A percentile compares a stretch with the other conserved stretches of the same genome.
These are phyloP conservation scores for Saccharomycopsis sp. DNA, from an alignment of 805 yeast genomes.

Conservation along the genomic window DNA sequence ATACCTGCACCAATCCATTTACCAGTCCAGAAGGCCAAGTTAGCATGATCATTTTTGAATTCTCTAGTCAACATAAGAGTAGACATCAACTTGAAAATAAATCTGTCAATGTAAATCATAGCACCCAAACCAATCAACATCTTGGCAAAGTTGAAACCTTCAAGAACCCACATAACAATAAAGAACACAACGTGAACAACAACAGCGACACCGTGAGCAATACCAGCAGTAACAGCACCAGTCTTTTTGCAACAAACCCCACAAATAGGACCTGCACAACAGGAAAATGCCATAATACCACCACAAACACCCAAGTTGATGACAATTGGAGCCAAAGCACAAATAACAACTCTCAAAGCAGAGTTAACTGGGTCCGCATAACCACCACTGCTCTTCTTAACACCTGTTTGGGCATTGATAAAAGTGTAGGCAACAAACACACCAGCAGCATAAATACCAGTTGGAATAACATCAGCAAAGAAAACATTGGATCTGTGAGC, in stretches of 20 bases:
- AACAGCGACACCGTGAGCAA: conserved; percentile 47
- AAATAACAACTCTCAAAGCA: conserved; percentile 59
- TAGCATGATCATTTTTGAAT: conserved; percentile 47
- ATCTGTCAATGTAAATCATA: conserved; percentile 44
- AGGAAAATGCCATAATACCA: conserved; percentile 72
- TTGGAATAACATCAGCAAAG: conserved; percentile 72
- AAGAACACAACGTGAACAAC: conserved; percentile 45
- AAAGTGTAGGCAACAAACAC: conserved; percentile 67
- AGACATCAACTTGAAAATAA: conserved; percentile 45
- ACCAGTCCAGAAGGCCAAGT: conserved; percentile 75
- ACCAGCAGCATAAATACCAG: conserved; percentile 59
- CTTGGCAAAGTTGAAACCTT: conserved; percentile 54
- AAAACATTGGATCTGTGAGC: conserved; percentile 72
- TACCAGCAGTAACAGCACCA: conserved; percentile 46
- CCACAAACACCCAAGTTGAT: conserved; percentile 80
- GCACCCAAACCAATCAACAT: conserved; percentile 56
- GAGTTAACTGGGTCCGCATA: conserved; percentile 47
- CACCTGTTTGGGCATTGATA: conserved; percentile 79
- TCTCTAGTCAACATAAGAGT: conserved; percentile 52
- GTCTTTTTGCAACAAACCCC: conserved; percentile 48
- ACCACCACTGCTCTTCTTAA: conserved; percentile 22
- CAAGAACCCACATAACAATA: conserved; percentile 57
- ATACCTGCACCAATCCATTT: conserved; percentile 55
- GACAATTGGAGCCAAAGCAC: conserved; percentile 85
- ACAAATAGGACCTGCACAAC: conserved; percentile 95